Evolutionary conservation across 306 rosid species (phyloP).

Genomic region (Medicago ruthenica): DNA sequence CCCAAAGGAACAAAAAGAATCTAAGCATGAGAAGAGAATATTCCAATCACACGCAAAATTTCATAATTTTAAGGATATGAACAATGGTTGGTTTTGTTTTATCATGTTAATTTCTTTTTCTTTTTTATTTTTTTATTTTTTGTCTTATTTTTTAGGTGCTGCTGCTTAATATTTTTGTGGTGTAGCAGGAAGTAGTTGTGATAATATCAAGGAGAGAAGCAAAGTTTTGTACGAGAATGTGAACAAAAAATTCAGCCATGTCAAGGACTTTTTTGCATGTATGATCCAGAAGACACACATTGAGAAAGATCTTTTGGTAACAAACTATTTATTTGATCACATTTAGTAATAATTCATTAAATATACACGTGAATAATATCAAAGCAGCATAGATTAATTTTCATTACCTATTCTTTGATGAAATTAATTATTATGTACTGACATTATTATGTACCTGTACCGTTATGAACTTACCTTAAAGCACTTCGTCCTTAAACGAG

Average conservation of each 20-base stretch:
- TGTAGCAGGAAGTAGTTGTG: not conserved
- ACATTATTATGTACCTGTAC: too few relatives aligned
- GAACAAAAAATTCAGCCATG: not conserved
- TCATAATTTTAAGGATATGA: not conserved
- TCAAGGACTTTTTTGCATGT: not conserved
- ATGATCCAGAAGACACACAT: not conserved
- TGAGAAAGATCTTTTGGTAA: not conserved
- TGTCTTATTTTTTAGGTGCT: too few relatives aligned
- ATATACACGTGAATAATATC: too few relatives aligned
- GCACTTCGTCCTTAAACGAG: too few relatives aligned
- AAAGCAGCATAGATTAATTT: too few relatives aligned
- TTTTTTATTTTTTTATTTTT: too few relatives aligned
- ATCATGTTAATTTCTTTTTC: not conserved
- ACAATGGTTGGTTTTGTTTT: not conserved
- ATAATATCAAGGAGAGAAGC: not conserved
- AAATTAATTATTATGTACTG: too few relatives aligned
- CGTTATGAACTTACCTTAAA: too few relatives aligned
- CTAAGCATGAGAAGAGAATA: not conserved
- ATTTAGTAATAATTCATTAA: too few relatives aligned
- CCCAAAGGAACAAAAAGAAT: not conserved
- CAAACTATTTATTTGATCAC: too few relatives aligned
- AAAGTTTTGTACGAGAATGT: not conserved
- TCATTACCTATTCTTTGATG: too few relatives aligned
- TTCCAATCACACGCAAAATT: not conserved
- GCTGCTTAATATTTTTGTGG: too few relatives aligned